Evolutionary conservation across 192 early-diverging fungal species (phyloP).

Genomic region (Lobosporangium transversale): DNA sequence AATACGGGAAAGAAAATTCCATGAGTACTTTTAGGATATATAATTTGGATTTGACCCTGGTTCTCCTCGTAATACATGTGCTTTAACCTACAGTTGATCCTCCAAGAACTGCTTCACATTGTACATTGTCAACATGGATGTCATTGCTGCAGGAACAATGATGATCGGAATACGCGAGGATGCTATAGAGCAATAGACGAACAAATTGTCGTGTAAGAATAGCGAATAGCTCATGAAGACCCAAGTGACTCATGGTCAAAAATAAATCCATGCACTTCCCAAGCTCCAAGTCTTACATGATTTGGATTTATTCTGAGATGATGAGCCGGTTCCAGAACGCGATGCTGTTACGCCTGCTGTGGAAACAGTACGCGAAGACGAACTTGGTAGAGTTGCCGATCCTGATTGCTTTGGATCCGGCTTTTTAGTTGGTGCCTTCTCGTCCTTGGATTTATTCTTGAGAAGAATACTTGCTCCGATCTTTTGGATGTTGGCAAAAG

Average conservation of each 20-base stretch:
- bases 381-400: constrained; percentile 4
- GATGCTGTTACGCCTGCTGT: constrained; percentile 9
- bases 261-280: no score
- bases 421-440: constrained; percentile 33
- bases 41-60: no score
- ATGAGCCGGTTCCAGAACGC: constrained; percentile 47
- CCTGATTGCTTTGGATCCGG: constrained; percentile 31
- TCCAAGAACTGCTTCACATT: constrained; percentile 88
- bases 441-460: constrained; percentile 50
- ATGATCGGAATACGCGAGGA: constrained; percentile 80
- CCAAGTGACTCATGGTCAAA: no score
- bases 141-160: constrained; percentile 88
- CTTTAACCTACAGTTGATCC: constrained; percentile 69
- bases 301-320: constrained; percentile 31
- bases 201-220: no score
- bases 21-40: no score
- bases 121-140: constrained; percentile 86
- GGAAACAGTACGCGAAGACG: constrained; percentile 18
- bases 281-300: constrained; percentile 30
- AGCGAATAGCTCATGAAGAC: no score
- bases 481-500: constrained; percentile 53
- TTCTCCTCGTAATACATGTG: no score
- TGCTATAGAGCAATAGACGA: no score
- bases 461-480: constrained; percentile 38
- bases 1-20: no score